These are phyloP conservation scores for Sporothrix curviconia DNA, from an alignment of 2,329 filamentous ascomycete species.

Conservation along the genomic window DNA sequence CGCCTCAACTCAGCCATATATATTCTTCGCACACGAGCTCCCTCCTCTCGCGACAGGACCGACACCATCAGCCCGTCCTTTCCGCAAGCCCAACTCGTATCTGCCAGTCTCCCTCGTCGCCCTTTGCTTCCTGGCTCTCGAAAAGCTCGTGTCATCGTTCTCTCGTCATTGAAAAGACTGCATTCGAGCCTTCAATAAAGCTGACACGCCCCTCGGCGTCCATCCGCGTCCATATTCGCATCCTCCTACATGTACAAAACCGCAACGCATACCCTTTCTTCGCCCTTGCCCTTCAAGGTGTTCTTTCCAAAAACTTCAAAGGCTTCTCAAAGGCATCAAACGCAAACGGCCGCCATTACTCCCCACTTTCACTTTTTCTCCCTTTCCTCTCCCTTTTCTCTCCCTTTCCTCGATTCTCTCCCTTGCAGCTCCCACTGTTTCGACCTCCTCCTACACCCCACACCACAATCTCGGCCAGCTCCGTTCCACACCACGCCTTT, in stretches of 20 bases:
- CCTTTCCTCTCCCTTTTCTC: background rate
- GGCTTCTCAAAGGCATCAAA: background rate
- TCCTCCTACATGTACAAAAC: too few relatives aligned
- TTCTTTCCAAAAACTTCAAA: background rate
- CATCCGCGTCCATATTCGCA: background rate
- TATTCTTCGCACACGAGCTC: background rate
- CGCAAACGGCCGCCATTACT: too few relatives aligned
- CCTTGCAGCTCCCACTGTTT: background rate
- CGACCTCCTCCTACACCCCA: background rate
- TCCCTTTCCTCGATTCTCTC: background rate
- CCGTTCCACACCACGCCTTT: background rate
- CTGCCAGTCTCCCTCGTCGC: background rate
- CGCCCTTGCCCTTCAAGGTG: background rate
- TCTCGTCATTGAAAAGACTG: too few relatives aligned
- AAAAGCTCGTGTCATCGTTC: too few relatives aligned
- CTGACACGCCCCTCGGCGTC: background rate
- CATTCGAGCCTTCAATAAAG: background rate
- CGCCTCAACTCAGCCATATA: conserved; percentile 1
- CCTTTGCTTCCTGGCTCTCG: too few relatives aligned
- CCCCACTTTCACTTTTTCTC: background rate
- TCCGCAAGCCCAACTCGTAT: background rate
- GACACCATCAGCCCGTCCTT: too few relatives aligned
- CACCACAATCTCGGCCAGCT: conserved; percentile 14
- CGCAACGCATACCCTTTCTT: background rate
- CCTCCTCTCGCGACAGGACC: too few relatives aligned